Evolutionary conservation across 805 yeast genomes (phyloP).

Genomic region (Candida germanica): DNA sequence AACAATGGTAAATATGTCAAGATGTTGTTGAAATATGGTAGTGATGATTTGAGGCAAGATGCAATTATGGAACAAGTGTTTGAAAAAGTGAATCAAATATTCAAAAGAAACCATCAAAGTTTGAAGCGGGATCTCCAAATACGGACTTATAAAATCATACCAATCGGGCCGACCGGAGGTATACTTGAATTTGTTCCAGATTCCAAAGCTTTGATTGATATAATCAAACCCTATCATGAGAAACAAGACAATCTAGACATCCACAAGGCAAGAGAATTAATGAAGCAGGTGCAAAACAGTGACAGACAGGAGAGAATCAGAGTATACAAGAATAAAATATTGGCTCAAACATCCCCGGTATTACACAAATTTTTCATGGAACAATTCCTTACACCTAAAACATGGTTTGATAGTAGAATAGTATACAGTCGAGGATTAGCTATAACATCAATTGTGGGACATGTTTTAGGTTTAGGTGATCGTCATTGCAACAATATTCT

Average conservation of each 20-base stretch:
- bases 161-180: conserved; percentile 85
- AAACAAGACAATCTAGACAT: conserved; percentile 10
- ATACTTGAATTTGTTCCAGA: conserved; percentile 84
- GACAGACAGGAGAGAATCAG: conserved; percentile 42
- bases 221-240: conserved; percentile 62
- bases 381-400: conserved; percentile 60
- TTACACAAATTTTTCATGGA: conserved; percentile 69
- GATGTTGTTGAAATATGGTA: conserved; percentile 75
- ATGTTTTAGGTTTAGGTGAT: conserved; percentile 90
- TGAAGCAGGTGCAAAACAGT: conserved; percentile 56
- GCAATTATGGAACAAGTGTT: conserved; percentile 98
- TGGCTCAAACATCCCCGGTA: conserved; percentile 56
- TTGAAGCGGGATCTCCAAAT: conserved; percentile 57
- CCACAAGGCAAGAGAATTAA: conserved; percentile 58
- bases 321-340: conserved; percentile 44
- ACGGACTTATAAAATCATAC: conserved; percentile 85
- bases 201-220: conserved; percentile 68
- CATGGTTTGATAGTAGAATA: conserved; percentile 69
- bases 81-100: conserved; percentile 71
- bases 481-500: conserved; percentile 89
- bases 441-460: conserved; percentile 80
- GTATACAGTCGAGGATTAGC: conserved; percentile 78
- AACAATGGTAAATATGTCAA: conserved; percentile 58
- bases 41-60: conserved; percentile 93
- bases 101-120: conserved; percentile 54